Conservation (phyloP, 495 filamentous ascomycete species). For the Aspergillus ostianus region DNA sequence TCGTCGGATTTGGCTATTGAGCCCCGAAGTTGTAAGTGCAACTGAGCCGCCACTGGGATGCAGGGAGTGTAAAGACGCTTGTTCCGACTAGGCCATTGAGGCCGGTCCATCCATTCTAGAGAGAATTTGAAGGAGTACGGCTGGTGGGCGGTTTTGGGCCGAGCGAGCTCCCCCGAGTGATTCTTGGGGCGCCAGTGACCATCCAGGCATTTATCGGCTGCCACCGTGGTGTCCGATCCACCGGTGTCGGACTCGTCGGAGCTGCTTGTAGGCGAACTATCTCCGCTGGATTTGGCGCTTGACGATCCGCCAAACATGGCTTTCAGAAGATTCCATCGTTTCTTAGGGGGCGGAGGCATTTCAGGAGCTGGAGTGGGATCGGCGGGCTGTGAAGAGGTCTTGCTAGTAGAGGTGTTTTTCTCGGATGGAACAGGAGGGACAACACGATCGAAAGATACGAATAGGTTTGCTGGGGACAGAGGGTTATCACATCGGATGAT, state of each 20-base stretch:
- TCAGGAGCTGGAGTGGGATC: slow-evolving; percentile 29
- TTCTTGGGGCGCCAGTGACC: slow-evolving; percentile 25
- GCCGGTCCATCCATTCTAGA: slow-evolving; percentile 68
- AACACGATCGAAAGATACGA: slow-evolving; percentile 65
- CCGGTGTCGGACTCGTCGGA: slow-evolving; percentile 41
- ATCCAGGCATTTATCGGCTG: slow-evolving; percentile 31
- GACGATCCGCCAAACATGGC: slow-evolving; percentile 56
- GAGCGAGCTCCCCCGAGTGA: slow-evolving; percentile 27
- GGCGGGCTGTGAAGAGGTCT: slow-evolving; percentile 33
- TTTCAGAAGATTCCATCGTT: slow-evolving; percentile 67
- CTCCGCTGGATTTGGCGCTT: slow-evolving; percentile 27
- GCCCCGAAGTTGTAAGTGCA: slow-evolving; percentile 40
- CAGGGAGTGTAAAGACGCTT: slow-evolving; percentile 68
- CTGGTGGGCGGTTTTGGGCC: slow-evolving; percentile 51
- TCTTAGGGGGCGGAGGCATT: slow-evolving; percentile 45
- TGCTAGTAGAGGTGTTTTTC: slow-evolving; percentile 19
- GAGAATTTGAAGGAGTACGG: slow-evolving; percentile 75
- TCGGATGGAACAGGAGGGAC: slow-evolving; percentile 42
- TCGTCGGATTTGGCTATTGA: slow-evolving; percentile 27
- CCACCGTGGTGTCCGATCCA: slow-evolving; percentile 25
- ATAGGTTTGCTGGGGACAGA: slow-evolving; percentile 53
- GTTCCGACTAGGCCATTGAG: slow-evolving; percentile 51
- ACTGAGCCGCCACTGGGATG: slow-evolving; percentile 66
- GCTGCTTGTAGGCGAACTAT: slow-evolving; percentile 31
- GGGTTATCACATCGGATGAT: slow-evolving; percentile 87